A percentile compares a stretch with the other conserved stretches of the same genome.
phyloP scores from a whole-genome alignment of 805 yeast genomes.

The Starmerella ratchasimensis region DNA sequence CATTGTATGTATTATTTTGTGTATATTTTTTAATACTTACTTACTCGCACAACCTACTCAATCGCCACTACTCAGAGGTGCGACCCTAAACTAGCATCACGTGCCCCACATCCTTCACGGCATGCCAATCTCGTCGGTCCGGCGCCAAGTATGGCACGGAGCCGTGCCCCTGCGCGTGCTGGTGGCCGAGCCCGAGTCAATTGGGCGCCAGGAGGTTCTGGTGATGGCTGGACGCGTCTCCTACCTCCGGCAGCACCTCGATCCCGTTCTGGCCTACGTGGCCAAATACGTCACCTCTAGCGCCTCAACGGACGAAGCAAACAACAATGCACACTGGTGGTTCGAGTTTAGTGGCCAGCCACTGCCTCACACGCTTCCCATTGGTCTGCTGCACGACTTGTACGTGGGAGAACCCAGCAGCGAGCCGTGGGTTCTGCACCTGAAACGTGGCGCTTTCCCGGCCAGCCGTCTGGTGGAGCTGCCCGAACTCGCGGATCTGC shows the following conservation, averaged over 20 bases:
- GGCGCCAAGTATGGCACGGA: conserved; percentile 13
- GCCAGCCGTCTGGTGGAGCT: conserved; percentile 32
- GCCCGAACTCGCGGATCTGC: conserved; percentile 25
- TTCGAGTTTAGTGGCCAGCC: conserved; percentile 9
- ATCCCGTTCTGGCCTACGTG: conserved; percentile 14
- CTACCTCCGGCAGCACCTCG: conserved; percentile 12
- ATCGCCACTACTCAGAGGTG: neutral
- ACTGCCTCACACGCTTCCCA: conserved; percentile 17
- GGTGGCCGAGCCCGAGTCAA: conserved; percentile 12
- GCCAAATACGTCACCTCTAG: conserved; percentile 10
- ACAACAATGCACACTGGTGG: conserved; percentile 12
- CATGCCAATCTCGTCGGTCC: neutral
- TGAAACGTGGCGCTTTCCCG: conserved; percentile 36
- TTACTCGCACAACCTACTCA: neutral
- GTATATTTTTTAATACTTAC: too few relatives aligned
- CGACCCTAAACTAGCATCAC: too few relatives aligned
- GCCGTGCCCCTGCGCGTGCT: conserved; percentile 5
- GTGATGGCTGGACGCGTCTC: conserved; percentile 10
- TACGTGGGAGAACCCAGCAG: neutral
- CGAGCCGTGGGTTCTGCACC: conserved; percentile 35
- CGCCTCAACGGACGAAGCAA: neutral
- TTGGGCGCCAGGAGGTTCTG: conserved; percentile 14
- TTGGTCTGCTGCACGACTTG: conserved; percentile 18
- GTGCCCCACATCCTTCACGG: neutral
- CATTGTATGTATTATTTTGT: too few relatives aligned